phyloP scores from a whole-genome alignment of 768 basidiomycete species.

The Podaxis sp. region DNA sequence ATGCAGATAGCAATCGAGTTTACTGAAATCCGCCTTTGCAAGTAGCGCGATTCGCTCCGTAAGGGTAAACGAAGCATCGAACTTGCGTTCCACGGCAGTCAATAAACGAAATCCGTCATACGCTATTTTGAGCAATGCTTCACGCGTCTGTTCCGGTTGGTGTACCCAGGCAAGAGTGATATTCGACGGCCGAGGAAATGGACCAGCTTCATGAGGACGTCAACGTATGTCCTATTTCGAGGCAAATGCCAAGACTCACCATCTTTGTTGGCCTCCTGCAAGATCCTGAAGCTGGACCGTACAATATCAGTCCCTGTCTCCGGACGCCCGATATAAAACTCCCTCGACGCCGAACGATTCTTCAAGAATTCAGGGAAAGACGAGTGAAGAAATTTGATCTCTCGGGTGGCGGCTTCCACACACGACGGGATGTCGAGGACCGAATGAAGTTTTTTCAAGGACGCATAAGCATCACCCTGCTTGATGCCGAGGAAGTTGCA shows the following conservation, averaged over 20 bases:
- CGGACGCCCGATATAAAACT: not conserved
- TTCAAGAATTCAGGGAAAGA: conserved; percentile 4
- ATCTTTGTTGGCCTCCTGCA: not conserved
- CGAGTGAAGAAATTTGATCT: conserved; percentile 2
- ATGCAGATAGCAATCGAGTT: conserved; percentile 10
- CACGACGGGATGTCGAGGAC: not conserved
- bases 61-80: not conserved
- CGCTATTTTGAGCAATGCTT: not conserved
- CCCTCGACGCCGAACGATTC: not conserved
- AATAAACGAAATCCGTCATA: conserved; percentile 6
- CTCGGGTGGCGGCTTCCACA: not conserved
- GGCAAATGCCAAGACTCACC: not conserved
- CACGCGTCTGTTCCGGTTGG: not conserved
- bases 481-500: conserved; percentile 6
- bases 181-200: not conserved
- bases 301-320: conserved; percentile 3
- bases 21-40: conserved; percentile 9
- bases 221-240: not conserved
- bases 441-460: conserved; percentile 3
- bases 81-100: not conserved
- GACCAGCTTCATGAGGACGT: not conserved
- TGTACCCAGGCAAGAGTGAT: not conserved
- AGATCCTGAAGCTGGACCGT: not conserved
- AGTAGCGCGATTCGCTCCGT: not conserved
- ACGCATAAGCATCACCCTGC: not conserved